Evolutionary conservation across 176 grass and related monocot species (phyloP).

Genomic region (Oryza meyeriana): DNA sequence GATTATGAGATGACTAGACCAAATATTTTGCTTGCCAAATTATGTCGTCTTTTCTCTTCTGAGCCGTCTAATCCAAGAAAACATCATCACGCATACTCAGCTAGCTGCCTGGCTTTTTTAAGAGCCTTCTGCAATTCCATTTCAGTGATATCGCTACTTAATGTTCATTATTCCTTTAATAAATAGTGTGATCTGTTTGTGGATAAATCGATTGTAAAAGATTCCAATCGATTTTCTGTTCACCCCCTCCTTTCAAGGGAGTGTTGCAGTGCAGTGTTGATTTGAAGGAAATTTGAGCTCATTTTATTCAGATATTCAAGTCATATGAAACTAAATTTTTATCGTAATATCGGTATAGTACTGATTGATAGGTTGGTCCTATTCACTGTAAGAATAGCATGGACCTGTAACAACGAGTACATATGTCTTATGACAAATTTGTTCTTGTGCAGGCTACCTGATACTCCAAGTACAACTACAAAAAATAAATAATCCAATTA

Average conservation of each 20-base stretch:
- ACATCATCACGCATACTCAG: constrained; percentile 36
- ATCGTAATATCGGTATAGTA: not conserved
- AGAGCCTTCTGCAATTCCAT: not conserved
- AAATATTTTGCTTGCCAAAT: not conserved
- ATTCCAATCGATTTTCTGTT: not conserved
- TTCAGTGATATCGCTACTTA: not conserved
- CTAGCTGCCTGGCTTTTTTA: not conserved
- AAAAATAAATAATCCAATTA: not conserved
- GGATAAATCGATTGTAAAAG: not conserved
- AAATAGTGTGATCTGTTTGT: not conserved
- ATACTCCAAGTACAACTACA: not conserved
- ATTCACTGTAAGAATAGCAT: not conserved
- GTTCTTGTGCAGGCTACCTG: not conserved
- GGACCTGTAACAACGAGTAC: not conserved
- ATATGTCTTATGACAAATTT: not conserved
- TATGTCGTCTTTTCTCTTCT: not conserved
- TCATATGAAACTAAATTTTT: not conserved
- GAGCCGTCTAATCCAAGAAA: constrained; percentile 35
- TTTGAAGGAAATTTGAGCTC: not conserved
- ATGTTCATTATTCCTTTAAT: not conserved
- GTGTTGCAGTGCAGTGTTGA: not conserved
- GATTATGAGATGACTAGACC: constrained; percentile 10
- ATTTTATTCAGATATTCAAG: not conserved
- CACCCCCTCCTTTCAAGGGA: not conserved
- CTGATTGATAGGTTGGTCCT: not conserved